Percentiles rank a stretch among this genome's conserved stretches.
Evolutionary conservation across 352 stramenopile species (phyloP).

Genomic region (Pilasporangium apinafurcum): DNA sequence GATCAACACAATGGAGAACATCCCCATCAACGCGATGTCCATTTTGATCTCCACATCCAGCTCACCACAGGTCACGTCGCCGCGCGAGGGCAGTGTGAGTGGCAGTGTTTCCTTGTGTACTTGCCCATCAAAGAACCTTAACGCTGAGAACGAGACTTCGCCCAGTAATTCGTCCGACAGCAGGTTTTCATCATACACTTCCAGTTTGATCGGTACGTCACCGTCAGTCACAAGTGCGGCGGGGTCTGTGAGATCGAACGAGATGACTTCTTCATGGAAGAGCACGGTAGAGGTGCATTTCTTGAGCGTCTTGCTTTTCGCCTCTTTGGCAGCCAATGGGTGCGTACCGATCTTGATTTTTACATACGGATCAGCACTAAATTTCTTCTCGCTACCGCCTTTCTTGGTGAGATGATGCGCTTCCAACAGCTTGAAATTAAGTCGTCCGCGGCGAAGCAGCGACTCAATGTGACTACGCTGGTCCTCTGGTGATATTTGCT

Average conservation of each 20-base stretch:
- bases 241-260: constrained; percentile 82
- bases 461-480: constrained; percentile 20
- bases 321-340: constrained; percentile 54
- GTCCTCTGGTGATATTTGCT: neutral
- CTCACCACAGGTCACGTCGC: constrained; percentile 30
- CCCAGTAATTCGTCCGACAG: constrained; percentile 83
- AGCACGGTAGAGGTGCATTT: constrained; percentile 68
- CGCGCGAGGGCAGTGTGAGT: constrained; percentile 28
- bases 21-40: constrained; percentile 71
- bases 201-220: constrained; percentile 63
- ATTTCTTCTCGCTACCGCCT: constrained; percentile 53
- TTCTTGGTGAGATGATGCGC: constrained; percentile 55
- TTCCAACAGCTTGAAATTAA: constrained; percentile 73
- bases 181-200: constrained; percentile 86
- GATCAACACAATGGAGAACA: constrained; percentile 82
- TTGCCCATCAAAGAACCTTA: constrained; percentile 76
- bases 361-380: constrained; percentile 76
- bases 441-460: constrained; percentile 53
- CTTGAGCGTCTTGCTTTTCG: constrained; percentile 81
- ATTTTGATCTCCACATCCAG: constrained; percentile 69
- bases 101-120: constrained; percentile 50
- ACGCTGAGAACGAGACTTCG: constrained; percentile 52
- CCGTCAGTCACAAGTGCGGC: constrained; percentile 60
- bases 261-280: constrained; percentile 83
- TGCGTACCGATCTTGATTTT: constrained; percentile 73